These are phyloP conservation scores for Geotrichum aggregatum DNA, from an alignment of 1,139 yeast species.

Conservation along the genomic window DNA sequence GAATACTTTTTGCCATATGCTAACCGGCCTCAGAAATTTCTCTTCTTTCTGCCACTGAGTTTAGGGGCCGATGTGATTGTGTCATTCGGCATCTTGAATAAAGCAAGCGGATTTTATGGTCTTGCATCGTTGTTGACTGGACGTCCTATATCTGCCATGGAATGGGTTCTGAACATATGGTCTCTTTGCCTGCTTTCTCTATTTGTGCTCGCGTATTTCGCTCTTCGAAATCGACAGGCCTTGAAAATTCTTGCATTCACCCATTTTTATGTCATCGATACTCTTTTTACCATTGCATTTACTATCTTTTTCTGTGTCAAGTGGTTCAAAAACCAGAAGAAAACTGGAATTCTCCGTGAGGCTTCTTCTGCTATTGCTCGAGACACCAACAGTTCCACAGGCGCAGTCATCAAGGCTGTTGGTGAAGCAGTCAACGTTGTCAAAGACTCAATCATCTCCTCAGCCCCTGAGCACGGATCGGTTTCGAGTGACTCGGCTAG, in stretches of 20 bases:
- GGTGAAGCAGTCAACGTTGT: neutral
- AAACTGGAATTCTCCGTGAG: neutral
- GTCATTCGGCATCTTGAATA: conserved; percentile 77
- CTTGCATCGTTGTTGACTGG: conserved; percentile 79
- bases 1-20: neutral
- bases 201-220: conserved; percentile 57
- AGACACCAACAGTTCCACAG: conserved; percentile 18
- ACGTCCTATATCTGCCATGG: conserved; percentile 76
- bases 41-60: conserved; percentile 67
- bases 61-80: conserved; percentile 82
- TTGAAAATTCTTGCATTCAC: conserved; percentile 58
- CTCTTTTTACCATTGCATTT: conserved; percentile 60
- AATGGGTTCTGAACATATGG: conserved; percentile 73
- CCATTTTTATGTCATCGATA: conserved; percentile 61
- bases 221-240: conserved; percentile 46
- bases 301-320: conserved; percentile 68
- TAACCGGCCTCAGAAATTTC: conserved; percentile 39
- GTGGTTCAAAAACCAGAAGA: conserved; percentile 51
- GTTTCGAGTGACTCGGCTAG: conserved; percentile 55
- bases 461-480: neutral
- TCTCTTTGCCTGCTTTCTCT: conserved; percentile 64
- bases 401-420: neutral
- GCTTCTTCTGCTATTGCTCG: neutral
- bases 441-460: neutral
- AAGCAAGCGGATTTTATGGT: conserved; percentile 87